phyloP scores from a whole-genome alignment of 169 alveolate species.

The Miamiensis avidus region DNA sequence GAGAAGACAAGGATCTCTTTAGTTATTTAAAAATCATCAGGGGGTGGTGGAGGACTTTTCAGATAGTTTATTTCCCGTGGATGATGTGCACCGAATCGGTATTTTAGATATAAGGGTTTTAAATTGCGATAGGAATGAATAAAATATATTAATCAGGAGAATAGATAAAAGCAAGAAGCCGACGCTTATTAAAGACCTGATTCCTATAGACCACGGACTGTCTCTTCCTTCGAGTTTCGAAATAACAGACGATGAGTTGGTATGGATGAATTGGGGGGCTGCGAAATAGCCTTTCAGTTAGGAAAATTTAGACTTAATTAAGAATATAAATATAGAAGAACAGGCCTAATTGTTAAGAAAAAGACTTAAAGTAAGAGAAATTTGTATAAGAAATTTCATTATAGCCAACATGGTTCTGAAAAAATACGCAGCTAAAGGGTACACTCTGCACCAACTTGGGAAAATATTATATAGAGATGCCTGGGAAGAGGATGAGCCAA shows the following conservation, averaged over 20 bases:
- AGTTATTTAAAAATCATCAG: slow-evolving; percentile 81
- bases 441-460: slow-evolving; percentile 73
- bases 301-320: slow-evolving; percentile 63
- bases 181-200: slow-evolving; percentile 66
- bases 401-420: slow-evolving; percentile 71
- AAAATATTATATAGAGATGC: slow-evolving; percentile 74
- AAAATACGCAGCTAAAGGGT: slow-evolving; percentile 70
- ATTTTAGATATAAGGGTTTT: slow-evolving; percentile 96
- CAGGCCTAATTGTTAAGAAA: slow-evolving; percentile 68
- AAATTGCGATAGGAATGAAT: slow-evolving; percentile 98
- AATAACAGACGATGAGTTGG: slow-evolving; percentile 96
- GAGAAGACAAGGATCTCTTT: slow-evolving; percentile 68
- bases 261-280: slow-evolving; percentile 98
- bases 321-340: slow-evolving; percentile 60
- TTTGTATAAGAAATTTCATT: slow-evolving; percentile 74
- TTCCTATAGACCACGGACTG: slow-evolving; percentile 99
- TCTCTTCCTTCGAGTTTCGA: slow-evolving; percentile 96
- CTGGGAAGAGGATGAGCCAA: slow-evolving; percentile 55
- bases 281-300: slow-evolving; percentile 79
- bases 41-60: slow-evolving; percentile 96
- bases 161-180: slow-evolving; percentile 47
- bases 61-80: slow-evolving; percentile 91
- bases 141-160: slow-evolving; percentile 93
- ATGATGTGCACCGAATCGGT: slow-evolving; percentile 95
- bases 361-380: slow-evolving; percentile 72